Evolutionary conservation across 2,329 filamentous ascomycete species (phyloP), one percentile per base, ranked within the genome.

Genomic region (Nakataea oryzae): DNA sequence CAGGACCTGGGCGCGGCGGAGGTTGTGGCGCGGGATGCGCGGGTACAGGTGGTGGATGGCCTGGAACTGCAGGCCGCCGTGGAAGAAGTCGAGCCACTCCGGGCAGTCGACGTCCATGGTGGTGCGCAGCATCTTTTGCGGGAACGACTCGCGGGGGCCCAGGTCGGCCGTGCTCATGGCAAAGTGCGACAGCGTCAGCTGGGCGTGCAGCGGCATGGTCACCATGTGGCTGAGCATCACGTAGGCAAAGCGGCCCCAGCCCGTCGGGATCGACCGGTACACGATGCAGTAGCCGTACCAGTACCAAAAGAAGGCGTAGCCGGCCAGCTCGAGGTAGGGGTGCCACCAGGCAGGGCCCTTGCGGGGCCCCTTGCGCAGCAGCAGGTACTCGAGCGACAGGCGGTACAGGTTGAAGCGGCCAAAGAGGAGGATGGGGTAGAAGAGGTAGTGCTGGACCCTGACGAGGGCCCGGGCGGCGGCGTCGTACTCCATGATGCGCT

Each of bases 31-130:
- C 12, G 92, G 92, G 65, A 96, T 86, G 13, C 91, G 84, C 1
- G 91, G 91, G 71, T 87, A 96, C 27, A 96, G 77, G 71, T 96
- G 91, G 70, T 96, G 91, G 60, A 96, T 87, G 9, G 88, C 91
- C 74, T 96, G 91, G 74, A 96, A 96, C 73, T 96, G 92, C 65
- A 96, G 77, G 4, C 91, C 92, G 27, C 91, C 91, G 68, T 96
- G 91, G 73, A 96, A 84, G 71, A 92, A 96, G 71, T 96, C 91
- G 14, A 96, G 79, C 91, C 92, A 96, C 14, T 82, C 79, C 0
- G 91, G 90, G 70, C 91, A 96, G 71, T 95, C 91, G 27, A 96
- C 86, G 66, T 96, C 91, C 91, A 96, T 96, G 14, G 92, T 96
- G 1, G 92, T 96, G 67, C 93, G 87, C 57, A 96, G 80, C 88